Evolutionary conservation across 1,284 basidiomycete genomes (phyloP).

Genomic region (Ustilago sp.): DNA sequence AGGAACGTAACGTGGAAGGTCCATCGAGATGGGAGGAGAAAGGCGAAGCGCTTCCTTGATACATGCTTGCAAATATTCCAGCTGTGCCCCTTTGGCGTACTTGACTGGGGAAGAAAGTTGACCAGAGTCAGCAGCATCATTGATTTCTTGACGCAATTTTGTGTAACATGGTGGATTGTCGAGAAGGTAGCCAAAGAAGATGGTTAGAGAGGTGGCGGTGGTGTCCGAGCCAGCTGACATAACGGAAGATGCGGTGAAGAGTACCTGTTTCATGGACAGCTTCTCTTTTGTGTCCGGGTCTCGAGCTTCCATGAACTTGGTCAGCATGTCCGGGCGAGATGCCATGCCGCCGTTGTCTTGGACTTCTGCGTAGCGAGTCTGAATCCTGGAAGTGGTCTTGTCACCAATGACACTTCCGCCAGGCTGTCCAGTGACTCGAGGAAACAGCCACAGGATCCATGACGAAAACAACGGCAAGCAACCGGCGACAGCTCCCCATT

Average conservation of each 20-base stretch:
- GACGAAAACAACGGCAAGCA: conserved; percentile 44
- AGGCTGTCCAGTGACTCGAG: conserved; percentile 46
- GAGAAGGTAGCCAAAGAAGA: conserved; percentile 62
- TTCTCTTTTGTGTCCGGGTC: conserved; percentile 45
- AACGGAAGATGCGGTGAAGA: conserved; percentile 46
- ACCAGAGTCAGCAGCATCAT: conserved; percentile 53
- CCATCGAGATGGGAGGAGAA: conserved; percentile 66
- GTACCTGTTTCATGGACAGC: conserved; percentile 47
- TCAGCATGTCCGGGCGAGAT: conserved; percentile 52
- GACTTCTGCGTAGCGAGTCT: conserved; percentile 47
- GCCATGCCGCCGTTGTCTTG: conserved; percentile 39
- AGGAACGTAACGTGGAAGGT: conserved; percentile 63
- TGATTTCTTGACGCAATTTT: conserved; percentile 58
- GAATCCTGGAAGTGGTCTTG: conserved; percentile 47
- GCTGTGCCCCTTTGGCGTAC: conserved; percentile 55
- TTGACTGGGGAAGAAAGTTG: conserved; percentile 50
- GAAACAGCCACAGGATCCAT: conserved; percentile 42
- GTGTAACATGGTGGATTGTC: conserved; percentile 52
- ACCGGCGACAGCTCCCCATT: conserved; percentile 55
- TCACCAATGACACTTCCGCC: conserved; percentile 53
- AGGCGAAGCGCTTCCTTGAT: conserved; percentile 67
- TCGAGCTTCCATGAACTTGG: conserved; percentile 55
- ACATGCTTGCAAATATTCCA: conserved; percentile 64
- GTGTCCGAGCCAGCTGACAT: conserved; percentile 65
- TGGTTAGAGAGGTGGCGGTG: conserved; percentile 57